phyloP scores from a whole-genome alignment of 495 filamentous ascomycete species.

The Cetradonia linearis region DNA sequence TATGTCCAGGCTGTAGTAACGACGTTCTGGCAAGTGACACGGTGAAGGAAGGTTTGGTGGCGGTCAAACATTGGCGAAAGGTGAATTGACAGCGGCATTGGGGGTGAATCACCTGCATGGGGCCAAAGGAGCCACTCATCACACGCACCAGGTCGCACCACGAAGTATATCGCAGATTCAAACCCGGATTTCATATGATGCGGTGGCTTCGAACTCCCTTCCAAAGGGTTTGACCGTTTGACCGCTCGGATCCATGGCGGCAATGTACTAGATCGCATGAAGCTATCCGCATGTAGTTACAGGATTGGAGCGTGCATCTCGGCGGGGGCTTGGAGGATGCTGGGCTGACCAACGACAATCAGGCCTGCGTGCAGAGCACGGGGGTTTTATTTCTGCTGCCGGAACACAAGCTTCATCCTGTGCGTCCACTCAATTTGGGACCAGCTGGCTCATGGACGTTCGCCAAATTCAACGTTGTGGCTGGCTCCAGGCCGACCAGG shows the following conservation, averaged over 20 bases:
- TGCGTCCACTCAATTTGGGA: not conserved
- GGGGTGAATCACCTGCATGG: conserved; percentile 3
- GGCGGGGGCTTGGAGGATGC: conserved; percentile 5
- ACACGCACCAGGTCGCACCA: not conserved
- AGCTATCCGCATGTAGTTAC: not conserved
- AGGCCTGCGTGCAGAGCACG: conserved; percentile 7
- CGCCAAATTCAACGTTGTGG: conserved; percentile 4
- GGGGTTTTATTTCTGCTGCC: not conserved
- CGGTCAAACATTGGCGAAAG: not conserved
- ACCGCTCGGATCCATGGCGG: conserved; percentile 14
- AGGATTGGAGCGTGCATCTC: conserved; percentile 1
- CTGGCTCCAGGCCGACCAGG: conserved; percentile 5
- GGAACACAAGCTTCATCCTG: conserved; percentile 1
- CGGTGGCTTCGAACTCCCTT: conserved; percentile 14
- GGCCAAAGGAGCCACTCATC: conserved; percentile 5
- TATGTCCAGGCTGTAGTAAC: not conserved
- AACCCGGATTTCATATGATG: conserved; percentile 13
- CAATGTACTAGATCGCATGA: conserved; percentile 4
- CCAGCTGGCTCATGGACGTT: not conserved
- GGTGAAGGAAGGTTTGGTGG: not conserved
- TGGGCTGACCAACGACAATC: conserved; percentile 8
- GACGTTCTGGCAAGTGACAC: not conserved
- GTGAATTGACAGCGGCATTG: conserved; percentile 8
- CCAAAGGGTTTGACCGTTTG: not conserved
- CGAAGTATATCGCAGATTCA: conserved; percentile 1